Conservation (phyloP, 192 early-diverging fungal species). For the Gonapodya prolifera region DNA sequence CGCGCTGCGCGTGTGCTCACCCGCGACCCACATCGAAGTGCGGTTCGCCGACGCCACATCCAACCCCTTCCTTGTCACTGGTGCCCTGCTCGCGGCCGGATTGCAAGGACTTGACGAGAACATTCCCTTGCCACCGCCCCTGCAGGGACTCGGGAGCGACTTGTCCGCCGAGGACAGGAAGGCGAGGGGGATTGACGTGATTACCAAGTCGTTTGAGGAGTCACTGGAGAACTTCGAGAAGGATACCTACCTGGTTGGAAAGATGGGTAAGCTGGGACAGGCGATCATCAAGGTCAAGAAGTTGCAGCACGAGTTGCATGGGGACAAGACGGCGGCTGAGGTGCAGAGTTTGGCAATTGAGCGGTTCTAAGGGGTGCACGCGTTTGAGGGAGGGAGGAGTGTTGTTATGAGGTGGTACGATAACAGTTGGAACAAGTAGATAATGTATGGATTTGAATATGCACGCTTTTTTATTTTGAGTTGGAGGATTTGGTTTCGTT, state of each 20-base stretch:
- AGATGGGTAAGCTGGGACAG: not conserved
- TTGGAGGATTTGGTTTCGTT: too few species aligned
- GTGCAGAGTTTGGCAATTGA: not conserved
- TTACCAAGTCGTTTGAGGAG: not conserved
- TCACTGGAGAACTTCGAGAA: not conserved
- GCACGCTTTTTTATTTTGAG: too few species aligned
- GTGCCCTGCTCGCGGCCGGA: not conserved
- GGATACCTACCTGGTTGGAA: not conserved
- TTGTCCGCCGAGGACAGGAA: not conserved
- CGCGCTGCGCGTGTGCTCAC: not conserved
- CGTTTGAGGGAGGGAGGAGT: too few species aligned
- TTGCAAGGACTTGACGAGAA: not conserved
- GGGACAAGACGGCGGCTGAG: not conserved
- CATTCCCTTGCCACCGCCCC: not conserved
- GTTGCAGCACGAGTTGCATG: not conserved
- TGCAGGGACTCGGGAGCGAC: not conserved
- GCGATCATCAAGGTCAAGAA: not conserved
- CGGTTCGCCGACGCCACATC: not conserved
- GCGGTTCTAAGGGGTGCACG: too few species aligned
- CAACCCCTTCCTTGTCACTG: not conserved
- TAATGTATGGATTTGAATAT: too few species aligned
- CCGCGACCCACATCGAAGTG: not conserved
- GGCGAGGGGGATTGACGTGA: not conserved
- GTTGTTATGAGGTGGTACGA: too few species aligned
- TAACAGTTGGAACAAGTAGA: too few species aligned